A percentile compares a stretch with the other conserved stretches of the same genome.
These are phyloP conservation scores for Penicilliopsis zonata DNA, from an alignment of 495 filamentous ascomycete species.

Conservation along the genomic window DNA sequence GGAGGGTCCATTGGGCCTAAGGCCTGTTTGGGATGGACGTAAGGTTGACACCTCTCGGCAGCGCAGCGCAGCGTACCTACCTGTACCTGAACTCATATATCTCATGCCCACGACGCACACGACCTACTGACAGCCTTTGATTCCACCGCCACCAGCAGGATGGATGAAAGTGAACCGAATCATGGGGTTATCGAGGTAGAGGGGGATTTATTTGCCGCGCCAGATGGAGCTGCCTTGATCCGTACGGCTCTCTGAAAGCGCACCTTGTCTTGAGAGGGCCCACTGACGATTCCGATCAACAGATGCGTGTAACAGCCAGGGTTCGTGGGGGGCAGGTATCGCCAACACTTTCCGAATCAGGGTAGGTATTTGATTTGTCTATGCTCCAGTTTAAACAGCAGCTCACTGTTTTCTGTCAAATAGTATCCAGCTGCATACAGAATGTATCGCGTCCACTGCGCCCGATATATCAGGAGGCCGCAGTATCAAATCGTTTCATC, in stretches of 20 bases:
- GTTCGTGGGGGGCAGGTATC: slow-evolving; percentile 33
- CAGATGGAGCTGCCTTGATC: slow-evolving; percentile 28
- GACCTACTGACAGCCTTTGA: not conserved
- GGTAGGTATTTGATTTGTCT: slow-evolving; percentile 9
- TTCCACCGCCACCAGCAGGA: not conserved
- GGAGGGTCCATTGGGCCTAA: too few relatives aligned
- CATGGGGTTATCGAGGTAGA: slow-evolving; percentile 14
- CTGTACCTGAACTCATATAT: not conserved
- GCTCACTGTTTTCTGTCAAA: not conserved
- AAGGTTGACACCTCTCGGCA: too few relatives aligned
- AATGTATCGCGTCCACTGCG: slow-evolving; percentile 23
- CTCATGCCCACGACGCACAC: not conserved
- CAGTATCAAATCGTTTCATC: slow-evolving; percentile 6
- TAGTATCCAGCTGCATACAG: slow-evolving; percentile 31
- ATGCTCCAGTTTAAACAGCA: not conserved
- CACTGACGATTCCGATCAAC: slow-evolving; percentile 8
- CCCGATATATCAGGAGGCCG: not conserved
- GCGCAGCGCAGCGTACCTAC: too few relatives aligned
- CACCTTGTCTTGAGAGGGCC: not conserved
- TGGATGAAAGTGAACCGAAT: not conserved
- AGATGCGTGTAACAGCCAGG: slow-evolving; percentile 37
- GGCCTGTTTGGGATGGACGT: too few relatives aligned
- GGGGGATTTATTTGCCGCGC: slow-evolving; percentile 33
- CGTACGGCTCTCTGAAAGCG: slow-evolving; percentile 16
- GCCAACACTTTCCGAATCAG: slow-evolving; percentile 20